Evolutionary conservation across 176 grass and related monocot species (phyloP).

Genomic region (Eleusine indica): DNA sequence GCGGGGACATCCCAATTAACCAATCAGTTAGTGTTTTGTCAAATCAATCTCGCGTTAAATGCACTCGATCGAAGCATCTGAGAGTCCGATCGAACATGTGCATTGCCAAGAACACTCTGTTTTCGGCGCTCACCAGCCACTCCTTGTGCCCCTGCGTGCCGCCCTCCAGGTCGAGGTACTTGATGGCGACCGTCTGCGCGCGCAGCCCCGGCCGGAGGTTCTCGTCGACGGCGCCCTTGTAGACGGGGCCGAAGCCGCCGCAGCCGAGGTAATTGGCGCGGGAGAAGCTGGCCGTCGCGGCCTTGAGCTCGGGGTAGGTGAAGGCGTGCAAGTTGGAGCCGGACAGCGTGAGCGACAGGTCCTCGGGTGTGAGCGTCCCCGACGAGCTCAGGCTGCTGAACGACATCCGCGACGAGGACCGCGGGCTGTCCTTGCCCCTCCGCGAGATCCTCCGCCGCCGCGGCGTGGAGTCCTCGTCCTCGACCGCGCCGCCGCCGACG

Average conservation of each 20-base stretch:
- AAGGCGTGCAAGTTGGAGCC: constrained; percentile 81
- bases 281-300: constrained; percentile 60
- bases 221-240: constrained; percentile 68
- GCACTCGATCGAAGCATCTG: neutral
- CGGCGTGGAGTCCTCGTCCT: constrained; percentile 11
- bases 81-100: neutral
- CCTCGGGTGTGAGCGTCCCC: constrained; percentile 68
- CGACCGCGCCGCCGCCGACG: constrained; percentile 3
- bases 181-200: constrained; percentile 72
- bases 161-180: constrained; percentile 83
- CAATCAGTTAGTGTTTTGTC: neutral
- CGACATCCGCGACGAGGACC: constrained; percentile 63
- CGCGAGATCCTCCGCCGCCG: constrained; percentile 11
- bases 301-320: constrained; percentile 69
- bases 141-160: constrained; percentile 83
- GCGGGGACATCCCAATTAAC: neutral
- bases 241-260: constrained; percentile 83
- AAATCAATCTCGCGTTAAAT: neutral
- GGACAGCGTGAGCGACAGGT: constrained; percentile 69
- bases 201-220: constrained; percentile 54
- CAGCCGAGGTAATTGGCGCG: constrained; percentile 77
- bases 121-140: constrained; percentile 76
- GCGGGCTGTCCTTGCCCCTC: constrained; percentile 34
- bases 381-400: constrained; percentile 70
- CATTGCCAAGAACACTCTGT: constrained; percentile 34